These are phyloP conservation scores for Pleurotus citrinopileatus DNA, from an alignment of 768 basidiomycete genomes.

Conservation along the genomic window DNA sequence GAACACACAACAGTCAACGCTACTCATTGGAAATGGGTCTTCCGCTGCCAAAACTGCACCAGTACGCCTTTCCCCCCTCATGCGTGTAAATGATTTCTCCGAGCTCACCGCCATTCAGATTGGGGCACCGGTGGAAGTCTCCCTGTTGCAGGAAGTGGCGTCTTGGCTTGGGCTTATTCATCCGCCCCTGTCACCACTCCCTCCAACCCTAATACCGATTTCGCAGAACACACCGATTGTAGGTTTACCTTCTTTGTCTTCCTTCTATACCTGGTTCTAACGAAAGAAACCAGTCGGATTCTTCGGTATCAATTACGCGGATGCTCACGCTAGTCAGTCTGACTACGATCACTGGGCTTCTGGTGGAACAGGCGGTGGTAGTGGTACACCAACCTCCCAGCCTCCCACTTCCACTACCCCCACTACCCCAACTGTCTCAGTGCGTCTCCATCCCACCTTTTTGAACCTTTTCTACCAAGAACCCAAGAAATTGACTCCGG, in stretches of 20 bases:
- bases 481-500: too few species aligned
- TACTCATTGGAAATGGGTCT: conserved; percentile 69
- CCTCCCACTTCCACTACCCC: conserved; percentile 33
- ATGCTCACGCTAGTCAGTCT: conserved; percentile 41
- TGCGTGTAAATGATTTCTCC: neutral
- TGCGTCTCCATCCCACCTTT: conserved; percentile 13
- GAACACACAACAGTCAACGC: conserved; percentile 49
- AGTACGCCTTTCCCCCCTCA: conserved; percentile 36
- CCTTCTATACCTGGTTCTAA: too few species aligned
- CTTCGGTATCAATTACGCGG: conserved; percentile 48
- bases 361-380: conserved; percentile 42
- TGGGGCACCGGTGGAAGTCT: conserved; percentile 41
- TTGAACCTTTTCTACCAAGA: too few species aligned
- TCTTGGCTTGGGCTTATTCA: conserved; percentile 52
- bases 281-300: conserved; percentile 42
- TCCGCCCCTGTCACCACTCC: conserved; percentile 43
- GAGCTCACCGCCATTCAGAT: conserved; percentile 16
- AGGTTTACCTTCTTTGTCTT: too few species aligned
- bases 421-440: conserved; percentile 26
- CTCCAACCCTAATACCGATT: conserved; percentile 46
- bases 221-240: conserved; percentile 61
- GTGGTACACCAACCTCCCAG: conserved; percentile 25
- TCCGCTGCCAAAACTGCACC: conserved; percentile 65
- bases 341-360: conserved; percentile 49
- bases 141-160: conserved; percentile 29